Percentiles rank a stretch among this genome's conserved stretches.
Evolutionary conservation across 2,329 filamentous ascomycete genomes (phyloP).

Genomic region (Penicillium palitans): DNA sequence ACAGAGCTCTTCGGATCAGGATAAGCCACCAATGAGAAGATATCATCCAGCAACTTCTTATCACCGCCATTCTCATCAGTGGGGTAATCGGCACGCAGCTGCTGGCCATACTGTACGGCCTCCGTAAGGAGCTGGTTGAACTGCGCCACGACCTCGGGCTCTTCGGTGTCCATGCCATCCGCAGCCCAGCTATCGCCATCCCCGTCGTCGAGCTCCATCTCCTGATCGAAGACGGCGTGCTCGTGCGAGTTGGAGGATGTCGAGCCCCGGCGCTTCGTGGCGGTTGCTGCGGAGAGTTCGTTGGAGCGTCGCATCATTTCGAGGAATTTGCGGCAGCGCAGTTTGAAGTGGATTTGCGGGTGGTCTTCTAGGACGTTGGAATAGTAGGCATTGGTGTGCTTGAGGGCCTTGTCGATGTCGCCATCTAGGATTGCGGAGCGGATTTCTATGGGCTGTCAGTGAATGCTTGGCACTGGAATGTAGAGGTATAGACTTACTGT

Average conservation of each 20-base stretch:
- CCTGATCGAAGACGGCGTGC: constrained; percentile 49
- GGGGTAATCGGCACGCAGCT: constrained; percentile 74
- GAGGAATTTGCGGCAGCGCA: constrained; percentile 88
- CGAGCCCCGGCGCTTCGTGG: constrained; percentile 40
- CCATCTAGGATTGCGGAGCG: constrained; percentile 84
- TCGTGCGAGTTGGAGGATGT: constrained; percentile 45
- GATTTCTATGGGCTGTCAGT: constrained; percentile 61
- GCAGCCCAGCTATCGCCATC: constrained; percentile 30
- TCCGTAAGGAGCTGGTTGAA: constrained; percentile 61
- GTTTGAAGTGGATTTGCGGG: constrained; percentile 79
- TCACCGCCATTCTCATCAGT: constrained; percentile 70
- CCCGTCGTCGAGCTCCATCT: constrained; percentile 58
- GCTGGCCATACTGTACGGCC: constrained; percentile 76
- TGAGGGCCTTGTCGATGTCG: constrained; percentile 87
- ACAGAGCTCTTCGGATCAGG: constrained; percentile 74
- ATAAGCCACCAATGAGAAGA: constrained; percentile 87
- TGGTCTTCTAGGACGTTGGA: constrained; percentile 77
- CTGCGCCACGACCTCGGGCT: constrained; percentile 38
- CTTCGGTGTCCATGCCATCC: constrained; percentile 59
- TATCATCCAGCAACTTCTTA: constrained; percentile 72
- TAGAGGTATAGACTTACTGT: constrained; percentile 60
- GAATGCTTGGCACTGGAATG: neutral
- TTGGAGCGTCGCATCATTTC: constrained; percentile 83
- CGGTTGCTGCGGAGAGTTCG: constrained; percentile 53
- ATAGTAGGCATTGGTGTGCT: constrained; percentile 75